Percentiles rank a stretch among this genome's conserved stretches.
Conservation (phyloP, 2,329 filamentous ascomycete genomes). For the Talaromyces sp. region DNA sequence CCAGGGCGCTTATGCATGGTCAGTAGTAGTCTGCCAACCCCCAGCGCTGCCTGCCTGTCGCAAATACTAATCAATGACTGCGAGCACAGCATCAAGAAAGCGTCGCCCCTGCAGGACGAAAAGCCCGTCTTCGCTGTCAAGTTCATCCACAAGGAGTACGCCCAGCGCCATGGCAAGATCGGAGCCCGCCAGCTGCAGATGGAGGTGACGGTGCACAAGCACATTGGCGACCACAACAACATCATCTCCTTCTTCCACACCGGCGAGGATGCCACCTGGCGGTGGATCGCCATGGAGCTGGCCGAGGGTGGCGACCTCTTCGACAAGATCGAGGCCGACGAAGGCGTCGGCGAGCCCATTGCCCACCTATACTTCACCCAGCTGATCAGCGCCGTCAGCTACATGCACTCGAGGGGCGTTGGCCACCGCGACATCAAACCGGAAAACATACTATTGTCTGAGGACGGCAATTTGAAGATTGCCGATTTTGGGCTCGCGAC, state of each 20-base stretch:
- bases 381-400: slow-evolving; percentile 81
- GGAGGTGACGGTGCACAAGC: slow-evolving; percentile 84
- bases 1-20: slow-evolving; percentile 96
- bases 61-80: not conserved
- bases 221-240: slow-evolving; percentile 84
- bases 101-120: slow-evolving; percentile 63
- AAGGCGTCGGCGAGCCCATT: slow-evolving; percentile 88
- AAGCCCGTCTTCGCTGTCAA: slow-evolving; percentile 91
- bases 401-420: slow-evolving; percentile 93
- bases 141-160: slow-evolving; percentile 97
- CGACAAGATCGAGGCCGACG: slow-evolving; percentile 98
- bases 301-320: slow-evolving; percentile 94
- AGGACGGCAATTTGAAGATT: slow-evolving; percentile 80
- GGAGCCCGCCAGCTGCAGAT: slow-evolving; percentile 83
- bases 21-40: slow-evolving; percentile 17
- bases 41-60: not conserved
- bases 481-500: slow-evolving; percentile 96
- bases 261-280: slow-evolving; percentile 80
- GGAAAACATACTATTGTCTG: slow-evolving; percentile 88
- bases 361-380: slow-evolving; percentile 96
- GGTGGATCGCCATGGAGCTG: slow-evolving; percentile 98
- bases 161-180: slow-evolving; percentile 80
- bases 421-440: slow-evolving; percentile 90
- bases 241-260: slow-evolving; percentile 89
- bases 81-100: slow-evolving; percentile 78